Base-by-base conservation (phyloP, 208 protist genomes). In the Strigomonas galati region DNA sequence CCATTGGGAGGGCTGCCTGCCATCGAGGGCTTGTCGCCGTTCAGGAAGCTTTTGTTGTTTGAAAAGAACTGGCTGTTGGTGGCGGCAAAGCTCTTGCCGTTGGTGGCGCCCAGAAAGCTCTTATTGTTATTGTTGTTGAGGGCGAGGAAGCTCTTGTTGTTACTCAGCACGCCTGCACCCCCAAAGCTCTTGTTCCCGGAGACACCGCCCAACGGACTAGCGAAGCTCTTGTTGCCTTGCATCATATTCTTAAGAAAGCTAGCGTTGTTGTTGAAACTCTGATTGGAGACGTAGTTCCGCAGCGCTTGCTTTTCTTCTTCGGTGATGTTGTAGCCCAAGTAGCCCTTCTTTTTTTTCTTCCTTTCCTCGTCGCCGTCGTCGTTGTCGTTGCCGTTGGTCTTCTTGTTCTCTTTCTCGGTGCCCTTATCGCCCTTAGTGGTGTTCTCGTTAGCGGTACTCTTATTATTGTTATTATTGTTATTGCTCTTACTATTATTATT, bases 241-340 rank as follows among this genome's bases (percentile, higher is more conserved):
- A 40, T 40, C 7, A 43, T 40, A 10, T 40, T 40, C 35, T 40
- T 40, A 10, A 40, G 51, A 26, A 64, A 64, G 46, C 59, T 64
- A 9, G 44, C 46, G 46, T 64, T 64, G 21, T 9, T 64, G 24
- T 23, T 48, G 32, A 78, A 78, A 40, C 55, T 69, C 19, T 56
- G 31, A 49, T 75, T 70, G 26, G 27, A 15, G 24, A 93, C 65
- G 44, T 88, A 82, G 59, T 79, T 76, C 17, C 75, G 79, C 43
- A 95, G 71, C 49, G 80, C 82, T 10, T 79, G 72, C 59, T 79
- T 74, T 65, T 95, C 89, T 54, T 91, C 82, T 24, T 72, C 56
- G 28, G 89, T 92, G 37, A 93, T 70, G 32, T 91, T 81, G 73
- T 95, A 95, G 71, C 78, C 75, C 15, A 95, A 54, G 76, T 93